These are phyloP conservation scores for Rhizopogon salebrosus DNA, from an alignment of 768 basidiomycete genomes.

Conservation along the genomic window DNA sequence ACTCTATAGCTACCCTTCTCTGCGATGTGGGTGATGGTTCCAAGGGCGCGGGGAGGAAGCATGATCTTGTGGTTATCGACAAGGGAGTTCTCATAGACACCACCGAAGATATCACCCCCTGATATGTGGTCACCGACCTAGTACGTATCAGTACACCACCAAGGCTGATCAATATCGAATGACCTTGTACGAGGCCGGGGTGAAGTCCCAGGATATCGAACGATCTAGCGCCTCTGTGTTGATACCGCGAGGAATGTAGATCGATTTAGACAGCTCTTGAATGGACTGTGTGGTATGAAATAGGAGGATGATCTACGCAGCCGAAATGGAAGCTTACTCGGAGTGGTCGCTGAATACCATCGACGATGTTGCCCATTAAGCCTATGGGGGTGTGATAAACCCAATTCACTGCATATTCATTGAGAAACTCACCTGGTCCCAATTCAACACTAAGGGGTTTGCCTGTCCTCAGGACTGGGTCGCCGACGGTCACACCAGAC, in stretches of 20 bases:
- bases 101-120: slow-evolving; percentile 94
- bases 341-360: slow-evolving; percentile 92
- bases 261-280: slow-evolving; percentile 96
- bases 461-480: slow-evolving; percentile 95
- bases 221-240: slow-evolving; percentile 95
- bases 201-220: slow-evolving; percentile 91
- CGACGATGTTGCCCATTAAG: slow-evolving; percentile 98
- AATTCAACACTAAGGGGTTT: slow-evolving; percentile 98
- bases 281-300: slow-evolving; percentile 51
- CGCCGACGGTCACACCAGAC: slow-evolving; percentile 97
- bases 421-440: slow-evolving; percentile 71
- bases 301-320: slow-evolving; percentile 7
- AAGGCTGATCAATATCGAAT: neutral
- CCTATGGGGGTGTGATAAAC: slow-evolving; percentile 42
- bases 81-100: slow-evolving; percentile 95
- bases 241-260: slow-evolving; percentile 98
- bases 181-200: slow-evolving; percentile 75
- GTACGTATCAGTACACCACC: slow-evolving; percentile 5
- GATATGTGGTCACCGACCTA: slow-evolving; percentile 96
- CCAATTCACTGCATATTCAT: neutral
- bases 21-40: slow-evolving; percentile 89
- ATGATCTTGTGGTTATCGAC: slow-evolving; percentile 97
- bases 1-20: slow-evolving; percentile 93
- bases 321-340: slow-evolving; percentile 46
- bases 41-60: slow-evolving; percentile 89